These are phyloP conservation scores for Geosmithia morbida DNA, from an alignment of 2,329 filamentous ascomycete species.

Conservation along the genomic window DNA sequence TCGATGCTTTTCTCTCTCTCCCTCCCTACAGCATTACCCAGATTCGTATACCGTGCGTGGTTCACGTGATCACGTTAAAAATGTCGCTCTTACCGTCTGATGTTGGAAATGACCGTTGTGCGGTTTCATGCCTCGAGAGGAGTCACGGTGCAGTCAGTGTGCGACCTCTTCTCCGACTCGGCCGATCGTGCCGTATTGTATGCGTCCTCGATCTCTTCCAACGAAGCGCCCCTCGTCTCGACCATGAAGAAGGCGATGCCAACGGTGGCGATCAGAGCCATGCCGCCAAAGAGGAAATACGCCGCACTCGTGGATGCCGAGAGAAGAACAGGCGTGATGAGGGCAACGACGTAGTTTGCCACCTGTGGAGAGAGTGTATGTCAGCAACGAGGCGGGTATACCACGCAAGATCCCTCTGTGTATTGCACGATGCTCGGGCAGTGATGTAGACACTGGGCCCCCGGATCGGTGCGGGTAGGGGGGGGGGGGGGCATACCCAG, in stretches of 20 bases:
- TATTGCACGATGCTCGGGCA: too few species aligned
- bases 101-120: not conserved
- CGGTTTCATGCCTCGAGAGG: not conserved
- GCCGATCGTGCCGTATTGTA: not conserved
- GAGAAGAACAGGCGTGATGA: slow-evolving; percentile 22
- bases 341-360: slow-evolving; percentile 24
- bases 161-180: not conserved
- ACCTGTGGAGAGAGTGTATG: not conserved
- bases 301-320: slow-evolving; percentile 19
- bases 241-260: slow-evolving; percentile 19
- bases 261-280: slow-evolving; percentile 16
- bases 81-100: not conserved
- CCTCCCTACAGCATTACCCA: not conserved
- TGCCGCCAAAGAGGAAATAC: slow-evolving; percentile 25
- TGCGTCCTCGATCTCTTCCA: slow-evolving; percentile 1
- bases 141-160: not conserved
- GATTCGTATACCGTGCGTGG: not conserved
- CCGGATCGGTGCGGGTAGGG: too few species aligned
- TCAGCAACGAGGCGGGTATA: not conserved
- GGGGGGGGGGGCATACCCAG: slow-evolving; percentile 7
- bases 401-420: too few species aligned
- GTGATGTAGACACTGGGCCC: too few species aligned
- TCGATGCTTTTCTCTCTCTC: too few species aligned
- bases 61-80: not conserved
- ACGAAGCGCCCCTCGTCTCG: slow-evolving; percentile 18